These are phyloP conservation scores for Mycocentrospora acerina DNA, from an alignment of 2,329 filamentous ascomycete genomes.

Conservation along the genomic window DNA sequence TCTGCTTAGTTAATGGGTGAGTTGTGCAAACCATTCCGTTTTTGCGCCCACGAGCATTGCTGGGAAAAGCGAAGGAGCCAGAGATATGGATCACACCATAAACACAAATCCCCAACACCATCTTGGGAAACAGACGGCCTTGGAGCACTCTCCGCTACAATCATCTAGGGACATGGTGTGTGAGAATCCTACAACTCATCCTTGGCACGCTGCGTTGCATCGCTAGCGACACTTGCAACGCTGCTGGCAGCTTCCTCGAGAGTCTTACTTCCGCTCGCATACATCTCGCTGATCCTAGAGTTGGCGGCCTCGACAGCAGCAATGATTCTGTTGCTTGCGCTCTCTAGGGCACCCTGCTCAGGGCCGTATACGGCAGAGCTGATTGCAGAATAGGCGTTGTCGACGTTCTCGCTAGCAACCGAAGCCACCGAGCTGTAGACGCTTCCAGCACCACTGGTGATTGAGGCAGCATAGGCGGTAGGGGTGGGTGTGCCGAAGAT, in stretches of 20 bases:
- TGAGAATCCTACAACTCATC: conserved; percentile 52
- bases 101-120: too few relatives aligned
- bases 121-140: too few relatives aligned
- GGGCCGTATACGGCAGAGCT: conserved; percentile 53
- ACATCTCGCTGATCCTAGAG: conserved; percentile 44
- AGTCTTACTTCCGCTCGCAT: conserved; percentile 38
- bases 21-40: too few relatives aligned
- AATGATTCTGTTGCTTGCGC: conserved; percentile 45
- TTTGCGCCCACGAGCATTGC: too few relatives aligned
- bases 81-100: too few relatives aligned
- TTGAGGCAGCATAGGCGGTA: conserved; percentile 43
- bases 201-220: conserved; percentile 49
- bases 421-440: conserved; percentile 50
- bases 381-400: conserved; percentile 35
- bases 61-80: too few relatives aligned
- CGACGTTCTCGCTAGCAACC: conserved; percentile 46
- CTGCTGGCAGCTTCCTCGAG: conserved; percentile 52
- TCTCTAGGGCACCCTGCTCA: conserved; percentile 49
- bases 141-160: too few relatives aligned
- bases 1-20: too few relatives aligned
- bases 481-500: conserved; percentile 59
- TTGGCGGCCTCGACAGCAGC: conserved; percentile 49
- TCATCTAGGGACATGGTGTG: background rate
- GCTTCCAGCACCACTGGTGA: conserved; percentile 19
- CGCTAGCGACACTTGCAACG: conserved; percentile 37